A percentile compares a stretch with the other conserved stretches of the same genome.
These are phyloP conservation scores for Pseudocohnilembus persalinus DNA, from an alignment of 169 alveolate species.

Conservation along the genomic window DNA sequence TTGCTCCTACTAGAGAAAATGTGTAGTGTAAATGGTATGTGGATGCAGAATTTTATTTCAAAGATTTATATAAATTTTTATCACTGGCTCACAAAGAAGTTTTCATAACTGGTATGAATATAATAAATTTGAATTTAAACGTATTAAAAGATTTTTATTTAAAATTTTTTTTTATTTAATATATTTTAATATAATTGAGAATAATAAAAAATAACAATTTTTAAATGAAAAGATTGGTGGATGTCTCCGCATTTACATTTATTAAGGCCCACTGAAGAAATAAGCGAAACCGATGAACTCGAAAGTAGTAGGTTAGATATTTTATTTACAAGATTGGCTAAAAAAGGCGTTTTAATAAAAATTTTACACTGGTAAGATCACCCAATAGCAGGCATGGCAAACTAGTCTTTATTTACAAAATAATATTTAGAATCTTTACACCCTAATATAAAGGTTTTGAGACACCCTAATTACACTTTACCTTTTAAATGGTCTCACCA, in stretches of 20 bases:
- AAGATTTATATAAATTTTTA: constrained; percentile 48
- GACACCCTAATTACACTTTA: constrained; percentile 71
- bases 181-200: too few species aligned
- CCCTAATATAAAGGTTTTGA: constrained; percentile 61
- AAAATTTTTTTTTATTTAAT: too few species aligned
- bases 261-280: constrained; percentile 51
- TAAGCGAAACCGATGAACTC: background rate
- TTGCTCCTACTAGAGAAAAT: constrained; percentile 52
- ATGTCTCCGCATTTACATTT: constrained; percentile 69
- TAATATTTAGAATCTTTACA: constrained; percentile 20
- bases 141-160: constrained; percentile 29
- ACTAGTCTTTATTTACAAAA: constrained; percentile 51
- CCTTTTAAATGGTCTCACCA: constrained; percentile 84
- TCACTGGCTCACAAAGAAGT: constrained; percentile 63
- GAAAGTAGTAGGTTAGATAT: constrained; percentile 11
- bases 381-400: constrained; percentile 13
- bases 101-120: constrained; percentile 22
- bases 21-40: constrained; percentile 54
- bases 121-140: too few species aligned
- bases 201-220: too few species aligned
- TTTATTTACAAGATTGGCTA: constrained; percentile 19
- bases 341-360: constrained; percentile 49
- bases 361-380: constrained; percentile 50
- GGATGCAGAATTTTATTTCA: constrained; percentile 77
- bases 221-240: constrained; percentile 85